phyloP scores from a whole-genome alignment of 345 rosid species.

The Gossypium turneri region DNA sequence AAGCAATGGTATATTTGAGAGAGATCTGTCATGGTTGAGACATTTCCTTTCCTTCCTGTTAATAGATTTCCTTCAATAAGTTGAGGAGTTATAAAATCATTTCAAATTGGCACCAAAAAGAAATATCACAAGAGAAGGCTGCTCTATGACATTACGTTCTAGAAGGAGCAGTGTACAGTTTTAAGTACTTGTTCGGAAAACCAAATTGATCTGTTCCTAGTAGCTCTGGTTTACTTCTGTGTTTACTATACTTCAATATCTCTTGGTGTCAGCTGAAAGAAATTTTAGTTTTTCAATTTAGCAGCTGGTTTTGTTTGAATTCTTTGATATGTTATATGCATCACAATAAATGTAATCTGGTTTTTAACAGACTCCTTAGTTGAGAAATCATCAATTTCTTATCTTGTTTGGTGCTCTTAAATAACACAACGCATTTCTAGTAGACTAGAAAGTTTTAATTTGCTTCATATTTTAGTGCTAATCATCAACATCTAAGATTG shows the following conservation, averaged over 20 bases:
- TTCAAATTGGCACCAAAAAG: neutral
- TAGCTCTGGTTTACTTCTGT: neutral
- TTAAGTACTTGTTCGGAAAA: neutral
- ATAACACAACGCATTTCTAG: neutral
- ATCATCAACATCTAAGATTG: slow-evolving; percentile 4
- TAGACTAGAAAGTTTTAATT: neutral
- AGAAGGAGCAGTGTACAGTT: neutral
- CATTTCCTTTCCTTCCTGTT: neutral
- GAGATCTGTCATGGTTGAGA: slow-evolving; percentile 4
- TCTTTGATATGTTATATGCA: neutral
- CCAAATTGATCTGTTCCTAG: neutral
- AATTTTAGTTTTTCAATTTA: neutral
- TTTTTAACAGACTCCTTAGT: neutral
- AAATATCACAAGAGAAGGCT: neutral
- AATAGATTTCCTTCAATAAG: slow-evolving; percentile 3
- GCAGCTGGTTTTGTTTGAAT: neutral
- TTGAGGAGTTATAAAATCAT: neutral
- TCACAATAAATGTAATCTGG: neutral
- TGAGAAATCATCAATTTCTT: slow-evolving; percentile 3
- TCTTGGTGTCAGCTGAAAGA: neutral
- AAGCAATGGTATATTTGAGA: slow-evolving; percentile 17
- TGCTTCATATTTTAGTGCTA: neutral
- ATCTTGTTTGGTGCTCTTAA: neutral
- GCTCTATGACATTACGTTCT: neutral
- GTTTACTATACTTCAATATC: neutral